Evolutionary conservation across 1,139 yeast genomes (phyloP).

Genomic region (Zhuliangozyma blackwelliae): DNA sequence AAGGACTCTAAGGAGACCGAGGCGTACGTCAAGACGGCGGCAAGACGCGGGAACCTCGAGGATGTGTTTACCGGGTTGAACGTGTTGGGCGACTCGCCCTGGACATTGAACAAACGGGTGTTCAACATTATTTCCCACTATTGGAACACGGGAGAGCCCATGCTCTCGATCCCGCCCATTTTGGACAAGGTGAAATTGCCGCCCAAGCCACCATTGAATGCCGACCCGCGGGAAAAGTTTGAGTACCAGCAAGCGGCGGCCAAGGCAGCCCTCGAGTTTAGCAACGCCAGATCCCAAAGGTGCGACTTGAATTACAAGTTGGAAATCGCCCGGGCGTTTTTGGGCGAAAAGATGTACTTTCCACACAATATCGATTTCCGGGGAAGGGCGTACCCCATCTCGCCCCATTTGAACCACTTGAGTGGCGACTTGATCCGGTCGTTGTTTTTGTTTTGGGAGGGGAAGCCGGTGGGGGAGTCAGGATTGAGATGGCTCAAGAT

Average conservation of each 20-base stretch:
- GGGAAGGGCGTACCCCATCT: constrained; percentile 93
- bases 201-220: constrained; percentile 56
- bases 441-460: constrained; percentile 83
- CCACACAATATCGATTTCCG: constrained; percentile 94
- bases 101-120: constrained; percentile 82
- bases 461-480: constrained; percentile 64
- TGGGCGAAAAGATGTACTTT: constrained; percentile 85
- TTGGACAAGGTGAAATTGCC: constrained; percentile 56
- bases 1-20: constrained; percentile 86
- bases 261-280: constrained; percentile 53
- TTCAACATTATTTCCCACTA: constrained; percentile 67
- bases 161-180: constrained; percentile 75
- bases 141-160: constrained; percentile 83
- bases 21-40: constrained; percentile 84
- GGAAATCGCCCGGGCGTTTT: constrained; percentile 90
- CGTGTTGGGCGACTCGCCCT: constrained; percentile 81
- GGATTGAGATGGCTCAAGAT: constrained; percentile 89
- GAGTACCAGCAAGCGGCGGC: constrained; percentile 65
- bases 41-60: constrained; percentile 61
- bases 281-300: constrained; percentile 75
- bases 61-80: constrained; percentile 77
- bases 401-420: constrained; percentile 75
- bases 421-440: constrained; percentile 93
- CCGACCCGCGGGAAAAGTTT: constrained; percentile 69
- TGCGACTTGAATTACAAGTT: constrained; percentile 91